Evolutionary conservation across 2,329 filamentous ascomycete genomes (phyloP).

Genomic region (Cladosporium sp.): DNA sequence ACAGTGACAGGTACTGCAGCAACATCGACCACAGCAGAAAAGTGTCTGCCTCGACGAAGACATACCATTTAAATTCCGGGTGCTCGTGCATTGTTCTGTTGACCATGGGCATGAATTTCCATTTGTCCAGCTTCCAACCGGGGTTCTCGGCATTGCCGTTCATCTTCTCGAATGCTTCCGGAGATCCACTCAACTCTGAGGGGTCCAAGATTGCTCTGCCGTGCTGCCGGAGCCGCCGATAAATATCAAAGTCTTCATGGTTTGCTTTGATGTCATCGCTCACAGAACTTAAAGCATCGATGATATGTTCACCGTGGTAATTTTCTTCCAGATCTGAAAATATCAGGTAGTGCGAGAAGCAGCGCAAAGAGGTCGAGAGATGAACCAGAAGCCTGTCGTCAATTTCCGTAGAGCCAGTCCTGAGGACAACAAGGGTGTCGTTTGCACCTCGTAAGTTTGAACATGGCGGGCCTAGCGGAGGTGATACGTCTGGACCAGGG

Average conservation of each 20-base stretch:
- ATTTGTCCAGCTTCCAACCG: conserved; percentile 39
- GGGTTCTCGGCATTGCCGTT: conserved; percentile 3
- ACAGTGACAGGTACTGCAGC: conserved; percentile 53
- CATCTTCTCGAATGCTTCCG: neutral
- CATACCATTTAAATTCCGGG: conserved; percentile 57
- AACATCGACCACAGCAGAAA: conserved; percentile 57
- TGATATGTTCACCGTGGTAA: conserved; percentile 44
- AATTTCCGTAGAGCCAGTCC: conserved; percentile 60
- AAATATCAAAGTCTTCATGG: conserved; percentile 40
- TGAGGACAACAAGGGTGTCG: conserved; percentile 57
- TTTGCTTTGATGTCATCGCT: conserved; percentile 30
- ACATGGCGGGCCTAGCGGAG: conserved; percentile 19
- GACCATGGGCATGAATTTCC: conserved; percentile 42
- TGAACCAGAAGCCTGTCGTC: conserved; percentile 56
- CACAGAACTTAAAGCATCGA: conserved; percentile 39
- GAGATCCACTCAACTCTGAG: conserved; percentile 21
- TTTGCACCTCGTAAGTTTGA: conserved; percentile 37
- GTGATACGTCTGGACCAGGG: neutral
- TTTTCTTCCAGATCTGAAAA: conserved; percentile 59
- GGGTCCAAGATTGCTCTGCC: conserved; percentile 34
- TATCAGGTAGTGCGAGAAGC: conserved; percentile 56
- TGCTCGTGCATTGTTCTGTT: conserved; percentile 38
- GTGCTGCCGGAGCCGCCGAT: conserved; percentile 36
- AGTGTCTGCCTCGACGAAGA: conserved; percentile 61
- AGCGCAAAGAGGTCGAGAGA: conserved; percentile 55